Percentiles rank a stretch among this genome's conserved stretches.
Evolutionary conservation across 257 asterid genomes (phyloP).

Genomic region (Penstemon eatonii): DNA sequence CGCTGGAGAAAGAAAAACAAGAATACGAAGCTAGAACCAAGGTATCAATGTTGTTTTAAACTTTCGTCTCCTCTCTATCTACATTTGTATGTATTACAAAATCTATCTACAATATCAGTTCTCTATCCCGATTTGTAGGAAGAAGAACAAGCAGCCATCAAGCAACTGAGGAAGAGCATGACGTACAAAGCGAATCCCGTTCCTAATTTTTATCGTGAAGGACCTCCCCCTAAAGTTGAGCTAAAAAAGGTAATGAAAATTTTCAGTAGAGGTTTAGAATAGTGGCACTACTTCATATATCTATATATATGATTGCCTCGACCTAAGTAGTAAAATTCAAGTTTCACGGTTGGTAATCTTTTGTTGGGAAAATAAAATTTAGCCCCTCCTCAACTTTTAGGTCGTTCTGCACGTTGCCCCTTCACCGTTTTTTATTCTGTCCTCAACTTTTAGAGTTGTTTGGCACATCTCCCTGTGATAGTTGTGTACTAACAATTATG

Average conservation of each 20-base stretch:
- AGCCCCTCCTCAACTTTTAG: too few relatives aligned
- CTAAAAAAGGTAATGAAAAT: constrained; percentile 65
- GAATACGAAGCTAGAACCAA: constrained; percentile 70
- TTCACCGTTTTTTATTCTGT: too few relatives aligned
- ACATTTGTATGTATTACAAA: neutral
- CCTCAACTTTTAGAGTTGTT: too few relatives aligned
- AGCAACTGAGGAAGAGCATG: constrained; percentile 85
- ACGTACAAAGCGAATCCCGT: constrained; percentile 80
- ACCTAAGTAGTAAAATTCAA: too few relatives aligned
- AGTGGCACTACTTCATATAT: too few relatives aligned
- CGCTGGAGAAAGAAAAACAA: constrained; percentile 76
- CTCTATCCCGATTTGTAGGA: constrained; percentile 52
- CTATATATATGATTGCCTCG: too few relatives aligned
- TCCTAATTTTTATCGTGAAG: constrained; percentile 81
- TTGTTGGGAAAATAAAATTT: too few relatives aligned
- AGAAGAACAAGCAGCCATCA: constrained; percentile 71
- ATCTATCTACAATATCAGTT: constrained; percentile 1
- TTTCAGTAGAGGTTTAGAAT: too few relatives aligned
- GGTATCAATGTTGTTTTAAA: constrained; percentile 33
- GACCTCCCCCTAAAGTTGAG: constrained; percentile 82
- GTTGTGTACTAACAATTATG: too few relatives aligned
- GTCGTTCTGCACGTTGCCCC: too few relatives aligned
- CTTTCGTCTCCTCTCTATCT: neutral
- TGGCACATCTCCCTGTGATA: too few relatives aligned
- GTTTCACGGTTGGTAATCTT: too few relatives aligned